These are phyloP conservation scores for Ophiocordyceps camponoti-rufipedis DNA, from an alignment of 2,329 filamentous ascomycete genomes.

Conservation along the genomic window DNA sequence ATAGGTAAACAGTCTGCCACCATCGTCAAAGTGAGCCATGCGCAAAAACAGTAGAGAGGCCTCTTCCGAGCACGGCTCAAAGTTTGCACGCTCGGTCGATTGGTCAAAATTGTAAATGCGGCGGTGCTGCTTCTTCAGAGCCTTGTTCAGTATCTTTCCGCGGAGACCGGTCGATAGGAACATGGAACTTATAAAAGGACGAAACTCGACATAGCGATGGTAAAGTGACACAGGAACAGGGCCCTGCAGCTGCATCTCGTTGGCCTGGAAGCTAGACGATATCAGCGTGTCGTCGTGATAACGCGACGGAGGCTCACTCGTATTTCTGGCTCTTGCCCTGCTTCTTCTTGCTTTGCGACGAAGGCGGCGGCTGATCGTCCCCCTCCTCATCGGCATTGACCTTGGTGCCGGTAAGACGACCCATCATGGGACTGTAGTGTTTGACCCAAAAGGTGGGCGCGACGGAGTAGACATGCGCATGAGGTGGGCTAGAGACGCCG, in stretches of 20 bases:
- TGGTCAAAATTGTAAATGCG: constrained; percentile 80
- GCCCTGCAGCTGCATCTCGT: constrained; percentile 72
- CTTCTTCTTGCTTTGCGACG: constrained; percentile 1
- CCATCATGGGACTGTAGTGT: constrained; percentile 80
- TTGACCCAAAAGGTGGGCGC: constrained; percentile 61
- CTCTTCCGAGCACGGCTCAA: constrained; percentile 46
- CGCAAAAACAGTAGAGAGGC: constrained; percentile 69
- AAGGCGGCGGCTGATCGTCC: constrained; percentile 10
- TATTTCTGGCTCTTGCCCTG: constrained; percentile 44
- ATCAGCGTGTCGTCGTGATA: neutral
- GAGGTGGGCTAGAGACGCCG: constrained; percentile 52
- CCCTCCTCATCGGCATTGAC: constrained; percentile 40
- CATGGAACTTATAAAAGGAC: constrained; percentile 75
- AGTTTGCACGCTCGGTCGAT: constrained; percentile 53
- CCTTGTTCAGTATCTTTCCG: constrained; percentile 65
- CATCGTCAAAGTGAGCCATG: constrained; percentile 71
- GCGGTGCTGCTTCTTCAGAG: constrained; percentile 75
- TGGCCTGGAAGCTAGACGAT: constrained; percentile 65
- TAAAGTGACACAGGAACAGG: constrained; percentile 69
- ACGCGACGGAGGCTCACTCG: constrained; percentile 33
- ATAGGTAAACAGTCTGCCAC: constrained; percentile 78
- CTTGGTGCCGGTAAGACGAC: constrained; percentile 57
- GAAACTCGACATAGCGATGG: constrained; percentile 86
- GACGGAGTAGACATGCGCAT: constrained; percentile 58
- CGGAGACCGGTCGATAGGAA: constrained; percentile 63